Percentiles rank a stretch among this genome's conserved stretches.
Evolutionary conservation across 352 stramenopile genomes (phyloP).

Genomic region (Pythium pyrilobum): DNA sequence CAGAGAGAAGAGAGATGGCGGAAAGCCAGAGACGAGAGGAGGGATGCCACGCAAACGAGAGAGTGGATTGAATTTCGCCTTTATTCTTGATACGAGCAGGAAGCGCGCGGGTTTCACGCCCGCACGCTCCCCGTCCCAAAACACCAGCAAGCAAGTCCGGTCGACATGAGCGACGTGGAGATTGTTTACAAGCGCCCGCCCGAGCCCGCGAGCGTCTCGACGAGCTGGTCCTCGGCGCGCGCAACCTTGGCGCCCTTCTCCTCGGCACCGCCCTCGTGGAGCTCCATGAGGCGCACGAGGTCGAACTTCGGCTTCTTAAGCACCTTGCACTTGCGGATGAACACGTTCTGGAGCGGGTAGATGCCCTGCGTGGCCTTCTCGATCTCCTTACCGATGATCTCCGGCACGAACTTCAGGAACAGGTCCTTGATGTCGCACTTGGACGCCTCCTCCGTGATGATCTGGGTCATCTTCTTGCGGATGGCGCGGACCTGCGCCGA

Average conservation of each 20-base stretch:
- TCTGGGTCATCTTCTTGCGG: slow-evolving; percentile 98
- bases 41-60: neutral
- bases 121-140: slow-evolving; percentile 8
- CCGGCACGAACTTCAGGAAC: slow-evolving; percentile 98
- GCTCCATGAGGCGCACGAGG: slow-evolving; percentile 99
- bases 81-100: slow-evolving; percentile 80
- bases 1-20: too few relatives aligned
- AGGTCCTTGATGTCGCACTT: slow-evolving; percentile 99
- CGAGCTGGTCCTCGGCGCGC: slow-evolving; percentile 80
- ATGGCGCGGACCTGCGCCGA: slow-evolving; percentile 96
- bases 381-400: slow-evolving; percentile 98
- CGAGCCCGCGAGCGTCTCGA: slow-evolving; percentile 82
- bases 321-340: slow-evolving; percentile 99
- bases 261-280: slow-evolving; percentile 94
- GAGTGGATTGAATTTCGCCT: slow-evolving; percentile 62
- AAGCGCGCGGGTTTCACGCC: slow-evolving; percentile 9
- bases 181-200: slow-evolving; percentile 87
- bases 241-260: slow-evolving; percentile 91
- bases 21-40: too few relatives aligned
- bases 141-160: slow-evolving; percentile 18
- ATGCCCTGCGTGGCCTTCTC: slow-evolving; percentile 96
- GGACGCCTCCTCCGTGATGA: slow-evolving; percentile 96
- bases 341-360: slow-evolving; percentile 99
- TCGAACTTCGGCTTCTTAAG: slow-evolving; percentile 99
- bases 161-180: neutral